A percentile compares a stretch with the other conserved stretches of the same genome.
These are phyloP conservation scores for Ustanciosporium gigantosporum DNA, from an alignment of 1,284 basidiomycete species.

Conservation along the genomic window DNA sequence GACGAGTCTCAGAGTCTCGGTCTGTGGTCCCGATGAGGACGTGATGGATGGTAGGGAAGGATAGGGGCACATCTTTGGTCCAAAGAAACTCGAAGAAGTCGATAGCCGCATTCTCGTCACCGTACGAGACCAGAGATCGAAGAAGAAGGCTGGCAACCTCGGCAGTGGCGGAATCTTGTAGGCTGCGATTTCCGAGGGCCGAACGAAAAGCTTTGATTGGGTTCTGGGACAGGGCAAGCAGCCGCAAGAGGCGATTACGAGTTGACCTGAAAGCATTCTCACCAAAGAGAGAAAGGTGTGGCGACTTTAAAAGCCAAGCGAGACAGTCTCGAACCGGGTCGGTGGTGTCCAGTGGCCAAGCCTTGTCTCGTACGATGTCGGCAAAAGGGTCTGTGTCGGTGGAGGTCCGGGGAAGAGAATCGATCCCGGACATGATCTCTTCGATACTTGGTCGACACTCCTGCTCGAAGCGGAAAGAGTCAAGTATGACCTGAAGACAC, in stretches of 20 bases:
- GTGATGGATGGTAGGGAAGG: neutral
- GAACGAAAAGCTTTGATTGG: neutral
- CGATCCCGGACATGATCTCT: too few species aligned
- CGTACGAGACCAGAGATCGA: conserved; percentile 7
- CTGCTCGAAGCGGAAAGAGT: too few species aligned
- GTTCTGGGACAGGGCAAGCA: neutral
- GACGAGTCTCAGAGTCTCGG: neutral
- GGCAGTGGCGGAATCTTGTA: conserved; percentile 6
- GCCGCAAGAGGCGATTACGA: conserved; percentile 9
- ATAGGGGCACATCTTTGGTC: conserved; percentile 17
- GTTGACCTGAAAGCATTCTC: conserved; percentile 7
- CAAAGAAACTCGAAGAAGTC: conserved; percentile 24
- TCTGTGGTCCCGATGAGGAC: conserved; percentile 1
- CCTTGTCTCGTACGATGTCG: neutral
- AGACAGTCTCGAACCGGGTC: conserved; percentile 10
- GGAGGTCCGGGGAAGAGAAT: too few species aligned
- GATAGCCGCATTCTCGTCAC: conserved; percentile 6
- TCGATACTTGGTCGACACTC: too few species aligned
- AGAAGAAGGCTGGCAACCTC: conserved; percentile 11
- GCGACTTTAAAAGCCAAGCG: conserved; percentile 15
- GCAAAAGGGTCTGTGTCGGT: too few species aligned
- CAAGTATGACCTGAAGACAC: too few species aligned
- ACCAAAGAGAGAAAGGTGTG: conserved; percentile 20
- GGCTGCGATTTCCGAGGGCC: neutral
- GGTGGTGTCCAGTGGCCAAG: neutral